Base-by-base conservation (phyloP, 2,329 filamentous ascomycete species). In the Nemania sp. region DNA sequence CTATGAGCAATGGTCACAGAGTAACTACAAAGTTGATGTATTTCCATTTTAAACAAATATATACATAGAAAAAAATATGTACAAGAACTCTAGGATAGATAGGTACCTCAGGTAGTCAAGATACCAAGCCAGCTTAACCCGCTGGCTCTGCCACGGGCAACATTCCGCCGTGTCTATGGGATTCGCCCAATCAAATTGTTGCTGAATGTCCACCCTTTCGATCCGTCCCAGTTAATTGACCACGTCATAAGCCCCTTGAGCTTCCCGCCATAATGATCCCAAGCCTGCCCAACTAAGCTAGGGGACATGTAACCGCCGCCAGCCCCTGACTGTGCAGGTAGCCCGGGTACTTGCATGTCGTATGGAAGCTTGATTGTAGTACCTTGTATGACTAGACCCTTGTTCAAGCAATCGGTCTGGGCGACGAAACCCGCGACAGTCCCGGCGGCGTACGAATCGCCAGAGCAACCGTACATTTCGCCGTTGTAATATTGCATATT, bases 401-500 rank as follows among this genome's bases (percentile, higher is more conserved):
- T 57, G 59, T 75, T 71, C 40, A 75, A 57, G 66, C 74, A 75
- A 62, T 75, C 73, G 2, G 74, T 75, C 53, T 75, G 74, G 10
- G 74, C 74, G 48, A 73, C 60, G 63, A 75, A 75, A 11, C 74
- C 74, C 13, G 67, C 52, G 32, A 73, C 68, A 7, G 69, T 72
- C 32, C 73, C 73, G 11, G 72, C 71, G 2, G 65, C 12, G 64
- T 75, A 75, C 2, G 73, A 72, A 55, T 73, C 70, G 54, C 70
- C 74, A 0, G 64, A 57, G 67, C 74, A 75, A 61, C 69, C 74
- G 64, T 75, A 75, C 71, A 73, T 73, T n/a, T 68, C 72, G 64
- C 73, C 74, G 62, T 75, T 75, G 70, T 75, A 75, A 57, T 75
- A 75, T 60, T 75, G 74, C 74, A 74, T 74, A 67, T 73, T 75